Conservation (phyloP, 2,329 filamentous ascomycete species). For the Neophaeococcomyces aloes region DNA sequence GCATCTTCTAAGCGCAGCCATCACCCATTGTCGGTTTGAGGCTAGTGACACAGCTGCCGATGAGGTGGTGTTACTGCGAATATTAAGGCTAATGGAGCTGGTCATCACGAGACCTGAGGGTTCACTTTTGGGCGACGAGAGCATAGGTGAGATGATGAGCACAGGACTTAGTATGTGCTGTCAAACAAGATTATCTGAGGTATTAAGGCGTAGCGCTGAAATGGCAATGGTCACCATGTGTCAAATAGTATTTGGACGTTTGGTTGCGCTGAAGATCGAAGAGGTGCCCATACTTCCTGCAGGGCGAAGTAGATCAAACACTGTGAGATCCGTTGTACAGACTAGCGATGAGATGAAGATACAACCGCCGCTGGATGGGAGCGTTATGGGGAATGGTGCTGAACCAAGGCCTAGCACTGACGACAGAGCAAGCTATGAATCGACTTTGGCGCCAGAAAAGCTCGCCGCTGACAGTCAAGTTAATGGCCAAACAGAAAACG, state of each 20-base stretch:
- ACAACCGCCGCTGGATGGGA: constrained; percentile 47
- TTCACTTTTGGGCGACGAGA: constrained; percentile 90
- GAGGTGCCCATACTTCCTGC: constrained; percentile 49
- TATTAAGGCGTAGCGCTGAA: constrained; percentile 81
- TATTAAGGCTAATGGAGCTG: constrained; percentile 93
- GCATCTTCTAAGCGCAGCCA: constrained; percentile 86
- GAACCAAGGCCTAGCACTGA: constrained; percentile 14
- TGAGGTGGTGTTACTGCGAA: constrained; percentile 88
- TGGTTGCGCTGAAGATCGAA: constrained; percentile 77
- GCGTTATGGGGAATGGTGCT: constrained; percentile 47
- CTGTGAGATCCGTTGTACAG: constrained; percentile 36
- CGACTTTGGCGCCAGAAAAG: neutral
- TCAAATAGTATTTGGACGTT: constrained; percentile 89
- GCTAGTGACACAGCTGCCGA: constrained; percentile 90
- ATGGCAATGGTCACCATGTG: constrained; percentile 97
- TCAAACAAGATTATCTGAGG: constrained; percentile 79
- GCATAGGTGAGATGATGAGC: constrained; percentile 99
- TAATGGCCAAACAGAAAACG: constrained; percentile 17
- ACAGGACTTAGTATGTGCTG: constrained; percentile 95
- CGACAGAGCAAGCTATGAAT: constrained; percentile 9
- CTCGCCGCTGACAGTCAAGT: constrained; percentile 22
- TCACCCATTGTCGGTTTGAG: constrained; percentile 96
- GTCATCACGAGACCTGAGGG: constrained; percentile 93
- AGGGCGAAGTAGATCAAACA: constrained; percentile 18
- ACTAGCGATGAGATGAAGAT: constrained; percentile 72